phyloP scores from a whole-genome alignment of 768 basidiomycete genomes.

The Neoboletus magnificus region DNA sequence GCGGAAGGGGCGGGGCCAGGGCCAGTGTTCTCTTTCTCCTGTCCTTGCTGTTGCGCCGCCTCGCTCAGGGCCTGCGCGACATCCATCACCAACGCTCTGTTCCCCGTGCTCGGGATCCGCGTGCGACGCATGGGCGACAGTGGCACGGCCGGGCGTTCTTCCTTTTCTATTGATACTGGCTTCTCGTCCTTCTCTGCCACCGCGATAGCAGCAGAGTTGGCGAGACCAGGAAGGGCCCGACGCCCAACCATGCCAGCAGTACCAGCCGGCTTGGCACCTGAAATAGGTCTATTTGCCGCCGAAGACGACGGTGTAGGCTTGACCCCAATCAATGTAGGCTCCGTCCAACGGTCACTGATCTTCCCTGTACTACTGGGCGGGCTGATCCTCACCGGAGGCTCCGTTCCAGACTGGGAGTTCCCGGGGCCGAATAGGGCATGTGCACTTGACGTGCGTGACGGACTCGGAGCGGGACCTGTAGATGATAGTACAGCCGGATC shows the following conservation, averaged over 20 bases:
- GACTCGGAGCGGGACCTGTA: conserved; percentile 3
- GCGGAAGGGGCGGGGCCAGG: background rate
- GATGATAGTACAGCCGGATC: background rate
- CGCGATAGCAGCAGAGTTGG: conserved; percentile 5
- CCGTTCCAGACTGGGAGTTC: background rate
- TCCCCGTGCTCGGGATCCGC: conserved; percentile 67
- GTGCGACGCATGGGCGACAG: conserved; percentile 41
- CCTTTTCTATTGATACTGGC: conserved; percentile 16
- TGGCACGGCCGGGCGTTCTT: conserved; percentile 12
- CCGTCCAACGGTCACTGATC: conserved; percentile 33
- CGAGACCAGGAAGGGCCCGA: conserved; percentile 43
- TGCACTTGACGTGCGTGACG: background rate
- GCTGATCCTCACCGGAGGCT: conserved; percentile 3
- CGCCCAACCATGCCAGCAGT: conserved; percentile 34
- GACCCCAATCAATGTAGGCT: conserved; percentile 32
- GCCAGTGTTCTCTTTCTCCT: background rate
- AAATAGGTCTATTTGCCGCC: background rate
- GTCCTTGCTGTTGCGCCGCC: conserved; percentile 20
- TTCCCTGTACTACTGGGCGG: conserved; percentile 11
- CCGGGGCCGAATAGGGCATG: background rate
- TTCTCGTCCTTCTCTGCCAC: conserved; percentile 6
- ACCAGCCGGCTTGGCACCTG: conserved; percentile 12
- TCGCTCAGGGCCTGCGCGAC: conserved; percentile 61
- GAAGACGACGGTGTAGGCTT: conserved; percentile 18
- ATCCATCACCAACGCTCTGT: conserved; percentile 74